Evolutionary conservation across 257 asterid genomes (phyloP).

Genomic region (Solanum commersonii): DNA sequence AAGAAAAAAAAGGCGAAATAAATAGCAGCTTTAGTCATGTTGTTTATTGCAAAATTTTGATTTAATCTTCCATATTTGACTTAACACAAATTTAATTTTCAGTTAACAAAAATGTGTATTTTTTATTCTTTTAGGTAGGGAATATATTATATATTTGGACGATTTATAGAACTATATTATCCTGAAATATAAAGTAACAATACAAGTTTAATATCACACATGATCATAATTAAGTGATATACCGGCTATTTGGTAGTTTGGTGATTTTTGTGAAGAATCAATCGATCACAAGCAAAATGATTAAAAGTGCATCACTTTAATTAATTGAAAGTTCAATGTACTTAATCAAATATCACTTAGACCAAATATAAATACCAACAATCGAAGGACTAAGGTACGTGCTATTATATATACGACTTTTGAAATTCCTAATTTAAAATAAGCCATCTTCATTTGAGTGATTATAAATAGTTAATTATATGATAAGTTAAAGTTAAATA

Average conservation of each 20-base stretch:
- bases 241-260: rapidly evolving
- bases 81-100: background rate
- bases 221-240: background rate
- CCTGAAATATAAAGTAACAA: rapidly evolving
- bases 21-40: background rate
- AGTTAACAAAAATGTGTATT: background rate
- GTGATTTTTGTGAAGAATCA: background rate
- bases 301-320: background rate
- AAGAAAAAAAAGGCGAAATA: background rate
- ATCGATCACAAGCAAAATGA: background rate
- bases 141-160: background rate
- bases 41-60: background rate
- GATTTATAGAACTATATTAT: background rate
- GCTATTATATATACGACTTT: too few relatives aligned
- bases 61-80: background rate
- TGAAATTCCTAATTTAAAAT: too few relatives aligned
- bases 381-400: too few relatives aligned
- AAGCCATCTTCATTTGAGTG: too few relatives aligned
- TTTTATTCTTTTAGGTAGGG: rapidly evolving
- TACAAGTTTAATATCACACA: background rate
- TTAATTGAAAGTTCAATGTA: background rate
- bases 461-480: too few relatives aligned
- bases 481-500: too few relatives aligned
- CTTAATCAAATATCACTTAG: background rate
- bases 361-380: background rate